phyloP scores from a whole-genome alignment of 176 grass and related monocot species.

The Oryza rufipogon region DNA sequence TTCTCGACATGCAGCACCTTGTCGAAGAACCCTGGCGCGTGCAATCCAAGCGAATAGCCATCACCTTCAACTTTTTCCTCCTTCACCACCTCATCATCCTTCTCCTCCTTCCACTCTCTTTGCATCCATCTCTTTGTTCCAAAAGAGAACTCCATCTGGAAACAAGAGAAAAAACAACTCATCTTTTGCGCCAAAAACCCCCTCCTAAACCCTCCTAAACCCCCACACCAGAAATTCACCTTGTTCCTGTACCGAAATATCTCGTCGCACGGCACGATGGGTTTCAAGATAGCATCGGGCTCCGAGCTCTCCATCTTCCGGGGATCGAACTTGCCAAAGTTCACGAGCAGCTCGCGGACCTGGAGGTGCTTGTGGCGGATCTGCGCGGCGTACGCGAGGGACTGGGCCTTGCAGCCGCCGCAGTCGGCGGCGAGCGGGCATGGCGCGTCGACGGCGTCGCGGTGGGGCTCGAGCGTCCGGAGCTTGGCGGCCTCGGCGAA shows the following conservation, averaged over 20 bases:
- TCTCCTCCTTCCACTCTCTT: conserved; percentile 50
- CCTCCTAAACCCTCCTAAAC: conserved; percentile 32
- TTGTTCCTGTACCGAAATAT: conserved; percentile 94
- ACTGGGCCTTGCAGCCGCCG: conserved; percentile 92
- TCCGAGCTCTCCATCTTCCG: conserved; percentile 41
- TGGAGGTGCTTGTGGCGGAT: conserved; percentile 76
- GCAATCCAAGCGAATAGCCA: conserved; percentile 72
- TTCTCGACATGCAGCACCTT: conserved; percentile 82
- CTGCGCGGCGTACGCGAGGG: conserved; percentile 77
- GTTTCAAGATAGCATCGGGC: conserved; percentile 56
- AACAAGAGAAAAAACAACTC: conserved; percentile 22
- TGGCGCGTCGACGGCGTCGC: conserved; percentile 67
- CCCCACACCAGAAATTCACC: conserved; percentile 44
- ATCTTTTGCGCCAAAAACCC: conserved; percentile 36
- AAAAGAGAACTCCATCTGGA: conserved; percentile 99
- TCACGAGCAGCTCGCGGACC: conserved; percentile 79
- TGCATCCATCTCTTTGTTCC: conserved; percentile 80
- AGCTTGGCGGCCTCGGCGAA: conserved; percentile 81
- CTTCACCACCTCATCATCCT: conserved; percentile 5
- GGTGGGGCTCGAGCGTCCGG: conserved; percentile 70
- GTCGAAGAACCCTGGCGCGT: conserved; percentile 88
- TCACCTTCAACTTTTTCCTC: conserved; percentile 32
- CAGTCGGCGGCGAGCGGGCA: conserved; percentile 77
- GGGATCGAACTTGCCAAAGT: conserved; percentile 71
- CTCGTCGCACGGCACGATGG: conserved; percentile 82